Base-by-base conservation (phyloP, 768 basidiomycete genomes). In the Lepiota venenata region DNA sequence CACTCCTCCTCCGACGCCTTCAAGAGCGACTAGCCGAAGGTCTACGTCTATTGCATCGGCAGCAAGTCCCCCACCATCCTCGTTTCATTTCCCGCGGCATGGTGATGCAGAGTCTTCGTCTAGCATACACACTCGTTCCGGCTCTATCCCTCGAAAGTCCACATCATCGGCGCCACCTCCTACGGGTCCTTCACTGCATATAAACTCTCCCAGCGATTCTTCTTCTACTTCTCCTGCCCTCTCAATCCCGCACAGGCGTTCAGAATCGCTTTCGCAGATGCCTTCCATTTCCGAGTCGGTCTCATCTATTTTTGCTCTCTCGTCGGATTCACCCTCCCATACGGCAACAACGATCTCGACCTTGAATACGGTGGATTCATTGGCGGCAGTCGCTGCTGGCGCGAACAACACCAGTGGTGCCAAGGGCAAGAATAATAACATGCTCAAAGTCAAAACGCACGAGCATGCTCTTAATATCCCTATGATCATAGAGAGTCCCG, bases 401-500 rank as follows among this genome's bases (percentile, higher is more conserved):
- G 42, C 51, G 20, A 39, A 27, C 18, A 29, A 36, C 11, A 36
- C 11, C n/a, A 47, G 29, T 37, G 49, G 43, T 1, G 51, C 44
- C 18, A 61, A 56, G 51, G 61, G 66, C 47, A 61, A 61, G 50
- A 55, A 54, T 11, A 54, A 47, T 8, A 54, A 47, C 9, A 40
- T 52, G 48, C 52, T 64, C 15, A 60, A 61, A 43, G 47, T 63
- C 35, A 65, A 63, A 52, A 61, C 55, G 11, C 48, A 60, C 9
- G 62, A 63, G 20, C 45, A 56, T n/a, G 51, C 21, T 21, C 54
- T 56, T 41, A 58, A 58, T 32, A 63, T 66, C 47, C 67, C 68
- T 6, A 61, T 69, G 46, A 71, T 74, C 36, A 57, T 68, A 22
- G 75, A 77, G 64, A 74, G 69, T 51, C 72, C 75, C 6, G 49